Conservation (phyloP, 164 flowering plant genomes). For the Vitis rotundifolia region DNA sequence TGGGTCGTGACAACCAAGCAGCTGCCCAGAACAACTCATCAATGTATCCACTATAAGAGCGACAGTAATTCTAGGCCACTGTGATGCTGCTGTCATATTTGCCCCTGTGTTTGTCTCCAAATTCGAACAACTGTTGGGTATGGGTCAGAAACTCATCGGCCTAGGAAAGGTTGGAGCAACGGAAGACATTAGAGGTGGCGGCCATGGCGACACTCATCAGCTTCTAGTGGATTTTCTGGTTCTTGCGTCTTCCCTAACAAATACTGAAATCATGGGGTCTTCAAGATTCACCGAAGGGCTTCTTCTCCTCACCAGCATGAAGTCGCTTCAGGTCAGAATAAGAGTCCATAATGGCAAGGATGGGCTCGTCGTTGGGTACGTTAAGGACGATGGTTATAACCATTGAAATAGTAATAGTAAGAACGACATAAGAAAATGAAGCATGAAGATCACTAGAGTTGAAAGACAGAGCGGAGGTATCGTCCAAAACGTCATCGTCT, state of each 20-base stretch:
- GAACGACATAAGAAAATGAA: conserved; percentile 4
- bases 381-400: conserved; percentile 21
- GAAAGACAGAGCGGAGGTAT: conserved; percentile 32
- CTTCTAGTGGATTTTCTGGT: too few relatives aligned
- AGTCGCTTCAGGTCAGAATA: conserved; percentile 21
- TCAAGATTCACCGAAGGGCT: conserved; percentile 55
- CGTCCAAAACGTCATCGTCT: conserved; percentile 31
- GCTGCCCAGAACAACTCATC: too few relatives aligned
- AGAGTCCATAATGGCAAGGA: conserved; percentile 16
- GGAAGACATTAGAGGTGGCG: too few relatives aligned
- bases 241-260: too few relatives aligned
- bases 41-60: conserved; percentile 88
- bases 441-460: conserved; percentile 5
- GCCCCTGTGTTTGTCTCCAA: conserved; percentile 91
- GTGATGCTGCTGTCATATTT: conserved; percentile 89
- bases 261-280: too few relatives aligned
- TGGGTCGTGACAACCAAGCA: too few relatives aligned
- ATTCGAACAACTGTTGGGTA: conserved; percentile 93
- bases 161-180: too few relatives aligned
- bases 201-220: conserved; percentile 38
- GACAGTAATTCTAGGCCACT: conserved; percentile 86
- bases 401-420: conserved; percentile 10
- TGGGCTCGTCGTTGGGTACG: neutral
- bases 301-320: conserved; percentile 24
- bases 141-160: too few relatives aligned